Percentiles rank a stretch among this genome's conserved stretches.
Conservation (phyloP, 2,329 filamentous ascomycete genomes). For the Paecilomyces sp. region DNA sequence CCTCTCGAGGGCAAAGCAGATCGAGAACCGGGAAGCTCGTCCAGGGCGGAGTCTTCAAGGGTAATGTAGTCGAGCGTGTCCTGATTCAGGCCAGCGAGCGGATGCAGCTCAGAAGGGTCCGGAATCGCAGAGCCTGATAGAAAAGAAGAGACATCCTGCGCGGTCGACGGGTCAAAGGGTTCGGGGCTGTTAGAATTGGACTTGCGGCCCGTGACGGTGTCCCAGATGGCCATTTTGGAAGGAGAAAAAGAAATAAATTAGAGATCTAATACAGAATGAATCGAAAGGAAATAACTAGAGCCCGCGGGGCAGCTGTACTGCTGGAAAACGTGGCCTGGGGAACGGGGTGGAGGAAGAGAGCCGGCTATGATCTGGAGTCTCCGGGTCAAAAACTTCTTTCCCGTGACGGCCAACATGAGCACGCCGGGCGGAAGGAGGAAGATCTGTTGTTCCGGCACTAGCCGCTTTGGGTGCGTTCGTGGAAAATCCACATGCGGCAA, state of each 20-base stretch:
- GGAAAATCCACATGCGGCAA: neutral
- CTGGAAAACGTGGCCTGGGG: neutral
- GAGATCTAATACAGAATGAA: neutral
- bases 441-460: conserved; percentile 4
- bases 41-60: conserved; percentile 84
- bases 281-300: neutral
- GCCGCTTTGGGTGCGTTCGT: neutral
- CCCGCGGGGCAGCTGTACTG: neutral
- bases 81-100: conserved; percentile 85
- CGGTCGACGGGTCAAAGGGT: conserved; percentile 63
- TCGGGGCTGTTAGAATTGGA: conserved; percentile 47
- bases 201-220: conserved; percentile 55
- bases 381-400: conserved; percentile 31
- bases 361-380: neutral
- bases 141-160: conserved; percentile 80
- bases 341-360: neutral
- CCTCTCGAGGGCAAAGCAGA: conserved; percentile 89
- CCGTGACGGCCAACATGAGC: conserved; percentile 19
- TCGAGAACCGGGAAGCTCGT: conserved; percentile 75
- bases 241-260: neutral
- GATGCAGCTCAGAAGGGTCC: conserved; percentile 84
- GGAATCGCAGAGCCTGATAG: conserved; percentile 68
- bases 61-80: conserved; percentile 91
- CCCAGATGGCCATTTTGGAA: conserved; percentile 51
- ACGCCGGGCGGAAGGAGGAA: conserved; percentile 1